Conservation (phyloP, 768 basidiomycete species). For the Lentinula aciculospora region DNA sequence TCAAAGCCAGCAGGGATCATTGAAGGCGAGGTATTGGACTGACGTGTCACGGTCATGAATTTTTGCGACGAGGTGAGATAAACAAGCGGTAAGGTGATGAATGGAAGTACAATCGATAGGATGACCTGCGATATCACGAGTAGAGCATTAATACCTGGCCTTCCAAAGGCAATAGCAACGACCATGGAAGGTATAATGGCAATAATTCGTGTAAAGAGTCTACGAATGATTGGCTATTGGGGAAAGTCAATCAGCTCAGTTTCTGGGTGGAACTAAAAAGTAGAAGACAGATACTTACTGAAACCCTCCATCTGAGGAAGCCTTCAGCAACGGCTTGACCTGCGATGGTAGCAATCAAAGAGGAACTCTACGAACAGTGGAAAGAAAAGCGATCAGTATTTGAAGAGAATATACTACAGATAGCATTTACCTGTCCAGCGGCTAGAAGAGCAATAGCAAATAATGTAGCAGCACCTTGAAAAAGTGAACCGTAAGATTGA, state of each 20-base stretch:
- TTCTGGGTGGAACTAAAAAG: conserved; percentile 2
- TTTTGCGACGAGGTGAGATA: conserved; percentile 66
- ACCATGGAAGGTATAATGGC: conserved; percentile 79
- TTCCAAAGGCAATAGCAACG: conserved; percentile 70
- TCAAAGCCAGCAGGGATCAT: neutral
- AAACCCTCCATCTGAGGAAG: conserved; percentile 81
- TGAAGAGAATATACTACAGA: neutral
- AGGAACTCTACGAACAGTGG: conserved; percentile 66
- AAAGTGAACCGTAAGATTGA: neutral
- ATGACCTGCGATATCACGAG: conserved; percentile 86
- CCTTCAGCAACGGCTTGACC: conserved; percentile 91
- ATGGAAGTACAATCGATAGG: conserved; percentile 78
- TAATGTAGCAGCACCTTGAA: conserved; percentile 69
- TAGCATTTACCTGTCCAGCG: conserved; percentile 58
- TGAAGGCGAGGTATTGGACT: conserved; percentile 10
- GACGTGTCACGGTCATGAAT: conserved; percentile 67
- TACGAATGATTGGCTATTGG: conserved; percentile 66
- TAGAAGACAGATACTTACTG: no score
- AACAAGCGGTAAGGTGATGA: conserved; percentile 77
- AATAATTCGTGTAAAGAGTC: conserved; percentile 77
- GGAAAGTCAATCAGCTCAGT: neutral
- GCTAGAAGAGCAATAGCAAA: conserved; percentile 86
- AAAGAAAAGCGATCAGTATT: neutral
- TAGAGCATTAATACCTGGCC: conserved; percentile 63
- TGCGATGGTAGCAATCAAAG: conserved; percentile 83